These are phyloP conservation scores for Aspergillus biplanus DNA, from an alignment of 495 filamentous ascomycete species.

Conservation along the genomic window DNA sequence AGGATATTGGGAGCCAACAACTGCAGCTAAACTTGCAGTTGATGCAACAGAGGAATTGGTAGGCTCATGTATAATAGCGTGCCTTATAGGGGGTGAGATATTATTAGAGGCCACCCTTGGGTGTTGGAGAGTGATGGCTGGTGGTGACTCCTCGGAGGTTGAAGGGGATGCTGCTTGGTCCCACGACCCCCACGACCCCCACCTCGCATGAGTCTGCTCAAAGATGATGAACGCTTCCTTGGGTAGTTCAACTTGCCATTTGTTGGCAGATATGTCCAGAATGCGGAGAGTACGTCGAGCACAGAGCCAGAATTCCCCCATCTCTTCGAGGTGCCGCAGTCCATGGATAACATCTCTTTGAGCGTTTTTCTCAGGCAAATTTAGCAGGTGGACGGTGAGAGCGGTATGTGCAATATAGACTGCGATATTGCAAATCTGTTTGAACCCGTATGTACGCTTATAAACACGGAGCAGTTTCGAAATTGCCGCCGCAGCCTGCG, in stretches of 20 bases:
- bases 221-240: conserved; percentile 78
- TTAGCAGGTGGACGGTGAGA: conserved; percentile 92
- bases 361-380: conserved; percentile 87
- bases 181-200: conserved; percentile 53
- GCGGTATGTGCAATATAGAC: conserved; percentile 95
- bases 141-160: conserved; percentile 36
- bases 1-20: conserved; percentile 27
- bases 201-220: conserved; percentile 63
- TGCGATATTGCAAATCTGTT: conserved; percentile 92
- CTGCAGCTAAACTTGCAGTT: conserved; percentile 15
- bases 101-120: conserved; percentile 24
- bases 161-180: conserved; percentile 44
- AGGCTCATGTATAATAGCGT: conserved; percentile 16
- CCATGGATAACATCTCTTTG: conserved; percentile 87
- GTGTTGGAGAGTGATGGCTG: conserved; percentile 18
- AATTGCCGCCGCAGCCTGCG: conserved; percentile 82
- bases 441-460: conserved; percentile 85
- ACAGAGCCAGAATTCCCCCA: conserved; percentile 92
- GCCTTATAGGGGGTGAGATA: conserved; percentile 24
- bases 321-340: conserved; percentile 92
- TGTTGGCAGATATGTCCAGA: conserved; percentile 78
- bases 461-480: conserved; percentile 92
- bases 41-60: conserved; percentile 21
- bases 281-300: conserved; percentile 85
- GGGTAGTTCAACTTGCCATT: conserved; percentile 87